Evolutionary conservation across 257 asterid species (phyloP), one percentile per base, ranked within the genome.

Genomic region (Henckelia pumila): DNA sequence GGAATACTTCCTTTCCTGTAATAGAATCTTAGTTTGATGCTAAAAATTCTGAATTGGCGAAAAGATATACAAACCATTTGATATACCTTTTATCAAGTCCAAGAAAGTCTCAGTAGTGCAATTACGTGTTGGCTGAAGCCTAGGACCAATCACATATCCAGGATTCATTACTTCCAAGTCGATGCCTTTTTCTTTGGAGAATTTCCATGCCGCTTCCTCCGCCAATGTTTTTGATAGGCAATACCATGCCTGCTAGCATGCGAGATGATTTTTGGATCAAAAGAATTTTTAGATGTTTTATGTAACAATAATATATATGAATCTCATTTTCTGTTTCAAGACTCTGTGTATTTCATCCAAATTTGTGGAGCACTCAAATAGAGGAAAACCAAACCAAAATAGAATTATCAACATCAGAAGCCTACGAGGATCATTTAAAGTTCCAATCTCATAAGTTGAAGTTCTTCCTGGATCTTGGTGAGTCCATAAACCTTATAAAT

Each of bases 201-300:
- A 86, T 56, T 76, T 71, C 84, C 84, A 72, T 26, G 89, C 92
- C 55, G 84, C 85, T 53, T 80, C 66, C 29, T 61, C 65, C 17
- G 65, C 65, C 65, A 61, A 30, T 11, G 49, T 61, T 19, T 61
- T 61, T 4, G 65, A 61, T 9, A 61, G 65, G 50, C 26, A 53
- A 30, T 61, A 61, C 65, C 65, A 61, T 0, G 8, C 14, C 50
- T 30, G 49, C 25, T 8, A 25, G 21, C 21, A 26, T 11, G 40
- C 49, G 44, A 65, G 1, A 49, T 65, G 52, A 23, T 65, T 3
- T 16, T 56, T 16, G 21, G 56, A 29, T 17, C 29, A 28, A 19
- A 20, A 53, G 9, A 14, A 7, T 55, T 17, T 8, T 37, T 17
- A 37, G 11, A 10, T 9, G 21, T 14, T 24, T 19, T 24, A 33